phyloP scores from a whole-genome alignment of 208 protist genomes.

The Crithidia brevicula region DNA sequence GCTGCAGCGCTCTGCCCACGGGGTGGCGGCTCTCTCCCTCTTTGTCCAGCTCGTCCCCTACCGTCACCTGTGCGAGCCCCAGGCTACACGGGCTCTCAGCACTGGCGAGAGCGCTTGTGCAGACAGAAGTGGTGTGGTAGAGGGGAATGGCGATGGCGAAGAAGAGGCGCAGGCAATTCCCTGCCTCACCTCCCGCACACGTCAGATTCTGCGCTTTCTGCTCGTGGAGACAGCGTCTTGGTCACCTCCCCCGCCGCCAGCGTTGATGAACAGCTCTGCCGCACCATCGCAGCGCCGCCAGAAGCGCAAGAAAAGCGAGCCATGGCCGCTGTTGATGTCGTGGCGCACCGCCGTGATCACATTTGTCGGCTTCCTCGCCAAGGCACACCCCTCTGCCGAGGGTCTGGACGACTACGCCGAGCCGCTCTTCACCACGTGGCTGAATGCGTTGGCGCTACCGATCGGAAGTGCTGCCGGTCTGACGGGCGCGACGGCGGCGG shows the following conservation, averaged over 20 bases:
- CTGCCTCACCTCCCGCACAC: constrained; percentile 21
- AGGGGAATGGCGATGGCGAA: neutral
- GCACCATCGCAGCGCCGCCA: neutral
- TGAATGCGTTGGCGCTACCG: constrained; percentile 48
- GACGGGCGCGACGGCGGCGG: constrained; percentile 13
- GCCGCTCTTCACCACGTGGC: constrained; percentile 66
- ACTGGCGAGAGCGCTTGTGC: too few species aligned
- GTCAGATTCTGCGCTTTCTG: constrained; percentile 57
- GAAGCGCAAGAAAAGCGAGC: neutral
- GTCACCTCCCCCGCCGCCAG: constrained; percentile 19
- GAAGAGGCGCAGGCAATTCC: neutral
- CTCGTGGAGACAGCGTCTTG: constrained; percentile 49
- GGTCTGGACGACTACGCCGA: constrained; percentile 71
- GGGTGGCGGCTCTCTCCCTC: constrained; percentile 20
- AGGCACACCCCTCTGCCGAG: constrained; percentile 44
- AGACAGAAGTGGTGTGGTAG: too few species aligned
- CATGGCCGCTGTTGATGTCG: constrained; percentile 21
- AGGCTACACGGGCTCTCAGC: neutral
- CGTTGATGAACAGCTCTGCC: too few species aligned
- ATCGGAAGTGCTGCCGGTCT: constrained; percentile 24
- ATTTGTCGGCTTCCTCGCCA: constrained; percentile 41
- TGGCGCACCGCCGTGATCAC: constrained; percentile 43
- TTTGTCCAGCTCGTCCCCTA: constrained; percentile 38
- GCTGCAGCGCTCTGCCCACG: constrained; percentile 6
- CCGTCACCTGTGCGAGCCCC: constrained; percentile 19